Percentiles rank a stretch among this genome's conserved stretches.
phyloP scores from a whole-genome alignment of 176 grass and related monocot species.

The Alopecurus myosuroides region DNA sequence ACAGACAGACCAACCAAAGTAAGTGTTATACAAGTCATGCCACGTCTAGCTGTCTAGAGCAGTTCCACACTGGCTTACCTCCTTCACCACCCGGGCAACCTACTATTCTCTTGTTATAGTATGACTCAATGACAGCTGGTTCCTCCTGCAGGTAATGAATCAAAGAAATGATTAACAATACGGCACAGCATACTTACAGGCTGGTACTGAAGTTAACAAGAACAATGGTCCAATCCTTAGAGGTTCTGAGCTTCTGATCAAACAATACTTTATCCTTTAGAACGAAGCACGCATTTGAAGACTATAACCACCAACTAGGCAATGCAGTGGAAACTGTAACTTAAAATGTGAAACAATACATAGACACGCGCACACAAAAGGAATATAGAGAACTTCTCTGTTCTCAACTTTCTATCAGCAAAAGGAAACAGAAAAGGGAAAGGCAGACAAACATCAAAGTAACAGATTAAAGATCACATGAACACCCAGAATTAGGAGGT shows the following conservation, averaged over 20 bases:
- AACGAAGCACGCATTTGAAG: neutral
- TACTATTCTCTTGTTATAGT: slow-evolving; percentile 94
- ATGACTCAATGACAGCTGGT: slow-evolving; percentile 80
- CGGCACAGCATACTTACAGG: neutral
- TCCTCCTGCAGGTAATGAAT: slow-evolving; percentile 57
- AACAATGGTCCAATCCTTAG: neutral
- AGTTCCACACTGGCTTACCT: slow-evolving; percentile 49
- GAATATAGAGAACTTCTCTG: neutral
- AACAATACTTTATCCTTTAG: neutral
- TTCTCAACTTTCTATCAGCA: neutral
- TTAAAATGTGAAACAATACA: neutral
- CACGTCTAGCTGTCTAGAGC: neutral
- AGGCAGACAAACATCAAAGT: slow-evolving; percentile 2
- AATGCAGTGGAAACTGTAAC: neutral
- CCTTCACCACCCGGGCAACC: slow-evolving; percentile 94
- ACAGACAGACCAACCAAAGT: slow-evolving; percentile 14
- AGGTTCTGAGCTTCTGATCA: neutral
- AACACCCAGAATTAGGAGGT: neutral
- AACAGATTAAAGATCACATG: neutral
- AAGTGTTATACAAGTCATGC: neutral
- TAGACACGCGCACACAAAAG: neutral
- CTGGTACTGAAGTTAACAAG: neutral
- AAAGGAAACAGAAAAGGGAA: neutral
- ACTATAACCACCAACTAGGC: neutral
- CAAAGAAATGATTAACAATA: slow-evolving; percentile 25